Conservation (phyloP, 805 yeast genomes). For the Debaryomyces hansenii region DNA sequence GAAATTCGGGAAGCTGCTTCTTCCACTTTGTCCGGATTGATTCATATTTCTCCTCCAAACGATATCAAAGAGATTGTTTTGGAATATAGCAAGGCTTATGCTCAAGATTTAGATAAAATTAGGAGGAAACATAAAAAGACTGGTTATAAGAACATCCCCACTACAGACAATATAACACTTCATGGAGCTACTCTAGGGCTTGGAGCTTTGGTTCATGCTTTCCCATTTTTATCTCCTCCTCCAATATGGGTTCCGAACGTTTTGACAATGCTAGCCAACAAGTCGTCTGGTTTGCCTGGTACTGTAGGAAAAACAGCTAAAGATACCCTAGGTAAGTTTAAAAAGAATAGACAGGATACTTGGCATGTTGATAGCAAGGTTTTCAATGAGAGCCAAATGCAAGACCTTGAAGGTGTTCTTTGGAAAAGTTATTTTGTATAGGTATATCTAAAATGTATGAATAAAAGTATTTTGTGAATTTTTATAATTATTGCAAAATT, state of each 20-base stretch:
- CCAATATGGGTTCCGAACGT: slow-evolving; percentile 86
- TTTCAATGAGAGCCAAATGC: slow-evolving; percentile 76
- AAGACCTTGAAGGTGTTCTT: slow-evolving; percentile 90
- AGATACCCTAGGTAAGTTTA: slow-evolving; percentile 75
- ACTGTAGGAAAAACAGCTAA: slow-evolving; percentile 82
- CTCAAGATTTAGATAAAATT: slow-evolving; percentile 38
- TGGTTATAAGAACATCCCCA: slow-evolving; percentile 34
- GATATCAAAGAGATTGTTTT: slow-evolving; percentile 44
- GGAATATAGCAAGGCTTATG: slow-evolving; percentile 32
- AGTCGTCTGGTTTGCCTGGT: slow-evolving; percentile 73
- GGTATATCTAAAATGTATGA: background rate
- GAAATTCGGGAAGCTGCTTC: slow-evolving; percentile 79
- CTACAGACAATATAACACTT: slow-evolving; percentile 46
- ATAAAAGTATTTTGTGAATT: background rate
- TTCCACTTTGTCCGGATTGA: slow-evolving; percentile 72
- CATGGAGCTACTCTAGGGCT: slow-evolving; percentile 90
- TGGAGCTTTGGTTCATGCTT: slow-evolving; percentile 86
- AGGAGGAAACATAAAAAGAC: slow-evolving; percentile 40
- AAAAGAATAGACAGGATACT: slow-evolving; percentile 89
- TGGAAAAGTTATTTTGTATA: slow-evolving; percentile 90
- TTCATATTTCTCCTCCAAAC: slow-evolving; percentile 60
- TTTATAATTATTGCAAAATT: no score
- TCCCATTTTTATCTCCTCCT: slow-evolving; percentile 88
- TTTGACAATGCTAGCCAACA: slow-evolving; percentile 66
- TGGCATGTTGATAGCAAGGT: slow-evolving; percentile 87